These are phyloP conservation scores for Turnera subulata DNA, from an alignment of 345 rosid species.

Conservation along the genomic window DNA sequence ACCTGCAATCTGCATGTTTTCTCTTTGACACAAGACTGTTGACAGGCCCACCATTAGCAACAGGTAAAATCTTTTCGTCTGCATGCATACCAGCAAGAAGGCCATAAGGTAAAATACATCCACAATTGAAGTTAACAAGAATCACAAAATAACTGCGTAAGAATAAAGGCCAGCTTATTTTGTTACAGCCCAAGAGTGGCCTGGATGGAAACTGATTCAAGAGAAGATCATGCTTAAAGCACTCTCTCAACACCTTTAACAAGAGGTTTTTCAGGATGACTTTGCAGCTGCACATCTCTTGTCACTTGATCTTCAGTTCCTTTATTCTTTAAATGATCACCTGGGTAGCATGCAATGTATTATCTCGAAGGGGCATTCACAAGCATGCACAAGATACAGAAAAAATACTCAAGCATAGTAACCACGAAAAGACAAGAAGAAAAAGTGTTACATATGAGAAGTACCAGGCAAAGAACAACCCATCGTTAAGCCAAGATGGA, in stretches of 20 bases:
- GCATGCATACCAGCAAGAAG: slow-evolving; percentile 24
- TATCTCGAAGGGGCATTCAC: neutral
- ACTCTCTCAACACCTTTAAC: slow-evolving; percentile 14
- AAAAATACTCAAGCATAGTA: slow-evolving; percentile 1
- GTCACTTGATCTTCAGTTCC: slow-evolving; percentile 32
- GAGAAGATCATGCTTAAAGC: slow-evolving; percentile 8
- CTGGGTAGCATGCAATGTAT: slow-evolving; percentile 15
- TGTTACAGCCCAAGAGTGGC: slow-evolving; percentile 3
- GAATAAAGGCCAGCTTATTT: neutral
- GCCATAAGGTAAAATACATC: slow-evolving; percentile 7
- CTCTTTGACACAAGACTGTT: slow-evolving; percentile 52
- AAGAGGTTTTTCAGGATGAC: slow-evolving; percentile 21
- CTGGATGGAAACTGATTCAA: neutral
- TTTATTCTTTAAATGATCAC: slow-evolving; percentile 19
- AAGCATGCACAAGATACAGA: slow-evolving; percentile 1
- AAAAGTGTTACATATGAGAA: neutral
- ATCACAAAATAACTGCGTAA: neutral
- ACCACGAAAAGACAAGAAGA: slow-evolving; percentile 7
- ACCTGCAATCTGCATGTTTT: slow-evolving; percentile 58
- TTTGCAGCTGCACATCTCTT: slow-evolving; percentile 21
- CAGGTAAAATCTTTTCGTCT: slow-evolving; percentile 38
- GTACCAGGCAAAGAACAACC: slow-evolving; percentile 33
- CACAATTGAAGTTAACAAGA: slow-evolving; percentile 10
- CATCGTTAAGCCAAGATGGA: slow-evolving; percentile 46
- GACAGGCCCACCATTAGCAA: slow-evolving; percentile 35